Percentiles rank a stretch among this genome's conserved stretches.
phyloP scores from a whole-genome alignment of 108 stramenopile genomes.

The Pseudonitzschia delicatissima region DNA sequence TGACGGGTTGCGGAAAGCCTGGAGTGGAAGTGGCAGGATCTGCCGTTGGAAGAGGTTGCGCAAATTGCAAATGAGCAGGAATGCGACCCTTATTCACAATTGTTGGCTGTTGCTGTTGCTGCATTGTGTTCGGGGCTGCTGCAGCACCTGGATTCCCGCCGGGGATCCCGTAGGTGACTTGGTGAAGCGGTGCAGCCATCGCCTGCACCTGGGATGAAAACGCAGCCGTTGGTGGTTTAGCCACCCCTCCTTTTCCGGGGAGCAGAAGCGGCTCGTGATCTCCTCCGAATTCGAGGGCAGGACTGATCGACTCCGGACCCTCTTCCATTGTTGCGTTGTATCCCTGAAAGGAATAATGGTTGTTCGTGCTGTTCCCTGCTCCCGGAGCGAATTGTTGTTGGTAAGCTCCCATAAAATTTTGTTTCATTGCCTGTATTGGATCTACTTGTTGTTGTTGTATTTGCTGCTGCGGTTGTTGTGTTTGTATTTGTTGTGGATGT shows the following conservation, averaged over 20 bases:
- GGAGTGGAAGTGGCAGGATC: slow-evolving; percentile 25
- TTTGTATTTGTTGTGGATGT: slow-evolving; percentile 41
- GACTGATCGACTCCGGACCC: slow-evolving; percentile 48
- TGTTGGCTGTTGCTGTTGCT: too few species aligned
- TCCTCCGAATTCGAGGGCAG: slow-evolving; percentile 57
- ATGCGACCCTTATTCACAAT: too few species aligned
- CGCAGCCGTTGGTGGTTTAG: background rate
- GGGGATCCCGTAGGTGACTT: too few species aligned
- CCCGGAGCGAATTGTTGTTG: background rate
- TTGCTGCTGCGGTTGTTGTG: slow-evolving; percentile 15
- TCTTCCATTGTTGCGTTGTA: background rate
- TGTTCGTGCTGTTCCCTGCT: slow-evolving; percentile 11
- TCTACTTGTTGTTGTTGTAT: slow-evolving; percentile 8
- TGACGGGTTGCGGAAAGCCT: slow-evolving; percentile 22
- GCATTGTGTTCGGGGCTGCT: too few species aligned
- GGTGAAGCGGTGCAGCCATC: background rate
- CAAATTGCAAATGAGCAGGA: background rate
- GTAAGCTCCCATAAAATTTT: background rate
- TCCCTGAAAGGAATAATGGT: slow-evolving; percentile 11
- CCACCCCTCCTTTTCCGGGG: slow-evolving; percentile 31
- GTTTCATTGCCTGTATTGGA: background rate
- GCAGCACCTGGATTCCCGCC: too few species aligned
- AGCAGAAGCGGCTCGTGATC: slow-evolving; percentile 75
- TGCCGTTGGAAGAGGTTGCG: slow-evolving; percentile 22
- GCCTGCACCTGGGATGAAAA: background rate